Percentiles rank a stretch among this genome's conserved stretches.
phyloP scores from a whole-genome alignment of 176 grass and related monocot species.

The Lolium rigidum region DNA sequence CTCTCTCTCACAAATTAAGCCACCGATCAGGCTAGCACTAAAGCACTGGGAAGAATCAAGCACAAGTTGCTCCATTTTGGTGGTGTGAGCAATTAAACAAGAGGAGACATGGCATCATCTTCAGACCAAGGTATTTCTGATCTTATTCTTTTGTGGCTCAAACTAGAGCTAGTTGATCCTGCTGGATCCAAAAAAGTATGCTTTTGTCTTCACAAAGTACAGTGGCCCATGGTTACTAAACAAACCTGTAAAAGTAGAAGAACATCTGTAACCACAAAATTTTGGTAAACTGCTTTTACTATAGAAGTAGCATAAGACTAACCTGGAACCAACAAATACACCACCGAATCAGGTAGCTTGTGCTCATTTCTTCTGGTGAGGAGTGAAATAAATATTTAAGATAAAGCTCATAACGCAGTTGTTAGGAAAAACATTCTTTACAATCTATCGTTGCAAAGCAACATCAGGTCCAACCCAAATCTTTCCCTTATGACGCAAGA shows the following conservation, averaged over 20 bases:
- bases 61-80: too few relatives aligned
- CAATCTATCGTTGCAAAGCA: neutral
- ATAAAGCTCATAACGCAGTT: neutral
- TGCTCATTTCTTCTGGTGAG: slow-evolving; percentile 78
- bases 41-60: too few relatives aligned
- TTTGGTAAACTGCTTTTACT: slow-evolving; percentile 22
- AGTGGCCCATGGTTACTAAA: slow-evolving; percentile 94
- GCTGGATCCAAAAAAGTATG: too few relatives aligned
- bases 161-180: too few relatives aligned
- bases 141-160: too few relatives aligned
- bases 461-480: too few relatives aligned
- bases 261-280: slow-evolving; percentile 28
- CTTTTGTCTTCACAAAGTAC: slow-evolving; percentile 95
- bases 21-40: too few relatives aligned
- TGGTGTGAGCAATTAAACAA: too few relatives aligned
- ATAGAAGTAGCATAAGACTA: neutral
- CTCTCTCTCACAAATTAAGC: too few relatives aligned
- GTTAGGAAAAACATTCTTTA: neutral
- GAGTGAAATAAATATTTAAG: slow-evolving; percentile 33
- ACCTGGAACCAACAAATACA: slow-evolving; percentile 94
- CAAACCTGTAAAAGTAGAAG: slow-evolving; percentile 62
- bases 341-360: slow-evolving; percentile 81
- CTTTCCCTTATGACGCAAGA: too few relatives aligned
- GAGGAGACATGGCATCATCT: too few relatives aligned
- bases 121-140: too few relatives aligned